These are phyloP conservation scores for Pholiota molesta DNA, from an alignment of 768 basidiomycete species.

Conservation along the genomic window DNA sequence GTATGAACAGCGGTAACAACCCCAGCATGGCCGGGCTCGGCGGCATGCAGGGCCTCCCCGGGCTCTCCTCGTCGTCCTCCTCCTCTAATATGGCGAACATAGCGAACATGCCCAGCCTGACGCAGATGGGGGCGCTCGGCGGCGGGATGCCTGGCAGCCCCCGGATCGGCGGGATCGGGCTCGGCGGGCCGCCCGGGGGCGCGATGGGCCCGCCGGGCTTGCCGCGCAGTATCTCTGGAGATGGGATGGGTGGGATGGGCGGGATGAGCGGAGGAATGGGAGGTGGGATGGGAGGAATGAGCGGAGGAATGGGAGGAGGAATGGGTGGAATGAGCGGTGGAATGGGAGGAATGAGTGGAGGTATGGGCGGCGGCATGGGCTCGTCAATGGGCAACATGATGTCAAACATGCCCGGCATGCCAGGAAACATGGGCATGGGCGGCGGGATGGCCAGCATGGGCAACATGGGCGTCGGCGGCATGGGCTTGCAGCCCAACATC, in stretches of 20 bases:
- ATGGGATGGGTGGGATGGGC: constrained; percentile 18
- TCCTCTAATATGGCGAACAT: neutral
- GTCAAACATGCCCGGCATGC: constrained; percentile 4
- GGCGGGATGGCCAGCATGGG: constrained; percentile 6
- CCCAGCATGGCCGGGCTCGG: neutral
- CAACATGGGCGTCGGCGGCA: constrained; percentile 3
- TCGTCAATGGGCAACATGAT: constrained; percentile 10
- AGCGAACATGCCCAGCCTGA: neutral
- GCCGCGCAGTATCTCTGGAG: constrained; percentile 23
- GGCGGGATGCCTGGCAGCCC: constrained; percentile 19
- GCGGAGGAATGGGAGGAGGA: constrained; percentile 16
- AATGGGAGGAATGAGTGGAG: constrained; percentile 3
- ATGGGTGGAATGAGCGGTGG: constrained; percentile 2
- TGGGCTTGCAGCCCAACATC: constrained; percentile 3
- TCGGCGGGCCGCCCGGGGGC: constrained; percentile 8
- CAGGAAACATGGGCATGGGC: constrained; percentile 13
- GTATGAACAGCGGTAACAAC: constrained; percentile 1
- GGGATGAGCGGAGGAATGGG: constrained; percentile 17
- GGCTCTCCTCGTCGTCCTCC: too few relatives aligned
- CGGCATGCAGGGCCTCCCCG: neutral
- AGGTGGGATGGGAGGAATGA: constrained; percentile 17
- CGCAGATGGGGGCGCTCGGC: neutral
- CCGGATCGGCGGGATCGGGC: constrained; percentile 15
- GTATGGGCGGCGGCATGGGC: constrained; percentile 9
- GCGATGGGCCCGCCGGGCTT: constrained; percentile 20